Conservation (phyloP, 805 yeast species). For the Nakazawaea molendinolei region DNA sequence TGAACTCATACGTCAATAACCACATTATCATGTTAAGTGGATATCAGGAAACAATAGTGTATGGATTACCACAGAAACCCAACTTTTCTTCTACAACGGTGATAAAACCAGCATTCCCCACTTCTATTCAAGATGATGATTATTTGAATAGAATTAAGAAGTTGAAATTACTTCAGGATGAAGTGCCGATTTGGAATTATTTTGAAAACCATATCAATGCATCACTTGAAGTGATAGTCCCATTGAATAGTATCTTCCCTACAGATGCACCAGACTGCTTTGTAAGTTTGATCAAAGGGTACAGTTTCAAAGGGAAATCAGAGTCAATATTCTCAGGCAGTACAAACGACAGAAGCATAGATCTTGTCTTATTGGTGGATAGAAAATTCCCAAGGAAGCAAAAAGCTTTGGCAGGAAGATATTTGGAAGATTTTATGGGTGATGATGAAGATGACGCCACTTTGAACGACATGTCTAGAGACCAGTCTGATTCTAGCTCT, state of each 20-base stretch:
- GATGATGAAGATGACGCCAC: conserved; percentile 15
- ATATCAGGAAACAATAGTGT: conserved; percentile 8
- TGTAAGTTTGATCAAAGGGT: conserved; percentile 9
- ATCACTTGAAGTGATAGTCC: conserved; percentile 1
- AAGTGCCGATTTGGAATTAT: conserved; percentile 10
- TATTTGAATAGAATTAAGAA: conserved; percentile 5
- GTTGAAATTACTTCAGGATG: background rate
- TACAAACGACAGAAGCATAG: conserved; percentile 7
- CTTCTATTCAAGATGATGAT: too few relatives aligned
- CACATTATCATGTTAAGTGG: conserved; percentile 8
- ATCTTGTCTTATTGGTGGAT: conserved; percentile 8
- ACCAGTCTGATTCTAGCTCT: conserved; percentile 27
- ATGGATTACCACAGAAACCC: conserved; percentile 9
- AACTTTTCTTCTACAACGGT: background rate
- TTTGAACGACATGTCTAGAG: conserved; percentile 20
- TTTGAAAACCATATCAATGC: conserved; percentile 9
- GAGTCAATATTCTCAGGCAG: conserved; percentile 7
- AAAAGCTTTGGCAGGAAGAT: conserved; percentile 2
- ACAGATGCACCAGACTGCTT: conserved; percentile 8
- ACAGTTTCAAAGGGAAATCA: conserved; percentile 1
- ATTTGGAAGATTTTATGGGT: conserved; percentile 8
- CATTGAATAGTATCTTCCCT: conserved; percentile 8
- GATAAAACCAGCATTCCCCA: background rate
- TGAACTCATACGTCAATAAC: conserved; percentile 8
- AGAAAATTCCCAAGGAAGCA: conserved; percentile 1